Evolutionary conservation across 2,329 filamentous ascomycete species (phyloP).

Genomic region (Pleurostoma richardsiae): DNA sequence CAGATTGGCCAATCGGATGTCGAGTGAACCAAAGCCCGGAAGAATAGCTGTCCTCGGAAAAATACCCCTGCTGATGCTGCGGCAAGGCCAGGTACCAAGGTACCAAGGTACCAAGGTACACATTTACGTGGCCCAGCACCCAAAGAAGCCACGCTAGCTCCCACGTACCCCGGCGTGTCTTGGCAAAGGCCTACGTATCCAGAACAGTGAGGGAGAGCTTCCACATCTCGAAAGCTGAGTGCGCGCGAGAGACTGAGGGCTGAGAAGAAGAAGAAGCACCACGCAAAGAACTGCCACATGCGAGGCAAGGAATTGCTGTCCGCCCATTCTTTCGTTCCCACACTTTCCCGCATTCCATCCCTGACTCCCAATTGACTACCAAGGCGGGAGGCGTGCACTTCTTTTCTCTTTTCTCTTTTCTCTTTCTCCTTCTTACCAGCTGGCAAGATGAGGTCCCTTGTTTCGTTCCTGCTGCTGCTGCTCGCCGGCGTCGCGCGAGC

Average conservation of each 20-base stretch:
- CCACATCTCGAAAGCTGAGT: not conserved
- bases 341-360: not conserved
- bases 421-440: slow-evolving; percentile 4
- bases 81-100: not conserved
- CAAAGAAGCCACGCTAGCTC: not conserved
- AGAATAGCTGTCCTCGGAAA: too few species aligned
- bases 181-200: slow-evolving; percentile 30
- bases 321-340: not conserved
- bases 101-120: not conserved
- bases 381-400: not conserved
- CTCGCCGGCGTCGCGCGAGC: slow-evolving; percentile 66
- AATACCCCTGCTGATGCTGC: not conserved
- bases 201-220: slow-evolving; percentile 8
- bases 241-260: too few species aligned
- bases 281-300: slow-evolving; percentile 6
- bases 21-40: not conserved
- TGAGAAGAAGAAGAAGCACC: not conserved
- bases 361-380: not conserved
- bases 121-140: too few species aligned
- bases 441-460: slow-evolving; percentile 66
- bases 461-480: slow-evolving; percentile 65
- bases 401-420: slow-evolving; percentile 10
- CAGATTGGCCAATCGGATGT: slow-evolving; percentile 5
- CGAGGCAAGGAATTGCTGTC: slow-evolving; percentile 8
- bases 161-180: slow-evolving; percentile 11